Base-by-base conservation (phyloP, 2,329 filamentous ascomycete species). In the Coleophoma cylindrospora region DNA sequence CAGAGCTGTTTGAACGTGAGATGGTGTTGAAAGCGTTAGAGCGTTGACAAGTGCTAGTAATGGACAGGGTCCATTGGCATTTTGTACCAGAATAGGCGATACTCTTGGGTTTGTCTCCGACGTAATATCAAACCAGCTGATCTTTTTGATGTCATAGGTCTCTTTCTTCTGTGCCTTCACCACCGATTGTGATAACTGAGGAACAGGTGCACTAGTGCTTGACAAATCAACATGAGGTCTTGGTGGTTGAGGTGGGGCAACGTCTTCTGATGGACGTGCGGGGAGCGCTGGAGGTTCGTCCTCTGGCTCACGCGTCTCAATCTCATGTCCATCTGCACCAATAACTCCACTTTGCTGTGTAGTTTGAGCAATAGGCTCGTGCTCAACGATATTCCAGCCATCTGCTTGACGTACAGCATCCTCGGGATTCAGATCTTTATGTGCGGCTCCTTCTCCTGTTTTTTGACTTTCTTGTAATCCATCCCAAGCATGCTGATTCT, bases 1-100 rank as follows among this genome's bases (percentile, higher is more conserved):
- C 15, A 97, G 76, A 1, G 87, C 84, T 0, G 90, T 87, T 34
- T 87, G 73, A 45, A 65, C 65, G 17, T 81, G 76, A 3, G 83
- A 74, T 1, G 87, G 85, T 0, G 91, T 92, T 3, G 90, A 91
- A 49, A 99, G 72, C 0, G 90, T 87, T 14, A 99, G 75, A 1
- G 91, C 91, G 65, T 99, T 99, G 51, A 97, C 91, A 5, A 99
- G 75, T 2, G 94, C 94, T 22, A 99, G 81, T 13, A 99, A 71
- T 1, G 94, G 94, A 67, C 94, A 99, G 1, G 94, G 94, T 0
- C 94, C 94, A 61, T 99, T 99, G 50, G 86, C 83, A 59, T 96
- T 97, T 64, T 99, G 92, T 3, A 95, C 84, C 38, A 97, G 73
- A 50, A 97, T 90, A 0, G 94, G 92, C 0, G 90, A 92, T n/a